Evolutionary conservation across 768 basidiomycete species (phyloP), one percentile per base, ranked within the genome.

Genomic region (Tubosaeta sp.): DNA sequence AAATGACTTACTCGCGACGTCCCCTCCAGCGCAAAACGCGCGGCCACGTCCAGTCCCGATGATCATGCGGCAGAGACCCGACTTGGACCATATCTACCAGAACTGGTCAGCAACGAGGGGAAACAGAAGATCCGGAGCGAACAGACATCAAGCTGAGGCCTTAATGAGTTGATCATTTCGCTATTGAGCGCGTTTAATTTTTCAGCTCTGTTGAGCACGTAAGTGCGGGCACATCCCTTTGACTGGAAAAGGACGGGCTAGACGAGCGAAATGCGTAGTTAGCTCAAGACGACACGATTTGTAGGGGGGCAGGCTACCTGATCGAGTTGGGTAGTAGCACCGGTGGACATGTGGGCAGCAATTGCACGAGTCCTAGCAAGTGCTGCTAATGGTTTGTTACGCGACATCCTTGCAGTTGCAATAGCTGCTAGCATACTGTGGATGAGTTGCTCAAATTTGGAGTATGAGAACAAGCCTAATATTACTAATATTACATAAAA

Each of bases 21-120:
- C 96, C 39, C 96, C 96, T 13, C 96, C 96, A 6, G 90, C 87
- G 62, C 94, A 98, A 66, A 97, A 98, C 12, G 87, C 90, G 52
- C 83, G 76, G 4, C 85, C 87, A 12, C 69, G 68, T 21, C 88
- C 89, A 29, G 79, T 78, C 30, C 86, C 87, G 32, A 91, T 77
- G 52, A 96, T 81, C 25, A 86, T 76, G 50, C 80, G 78, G 58
- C 83, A 83, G 7, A 90, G 76, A 44, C 85, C 78, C 25, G 89
- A 83, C 31, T 76, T 70, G 53, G 79, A 76, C 88, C 90, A 92
- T 74, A 83, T 81, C 90, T 92, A 54, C 21, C 54, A 22, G 8
- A 41, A 22, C 40, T 16, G n/a, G 25, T 55, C 49, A 53, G 54
- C 22, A 13, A 44, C 49, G 56, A 53, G 46, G 14, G 32, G 14